Base-by-base conservation (phyloP, 2,329 filamentous ascomycete genomes). In the Cladosporium sp. region DNA sequence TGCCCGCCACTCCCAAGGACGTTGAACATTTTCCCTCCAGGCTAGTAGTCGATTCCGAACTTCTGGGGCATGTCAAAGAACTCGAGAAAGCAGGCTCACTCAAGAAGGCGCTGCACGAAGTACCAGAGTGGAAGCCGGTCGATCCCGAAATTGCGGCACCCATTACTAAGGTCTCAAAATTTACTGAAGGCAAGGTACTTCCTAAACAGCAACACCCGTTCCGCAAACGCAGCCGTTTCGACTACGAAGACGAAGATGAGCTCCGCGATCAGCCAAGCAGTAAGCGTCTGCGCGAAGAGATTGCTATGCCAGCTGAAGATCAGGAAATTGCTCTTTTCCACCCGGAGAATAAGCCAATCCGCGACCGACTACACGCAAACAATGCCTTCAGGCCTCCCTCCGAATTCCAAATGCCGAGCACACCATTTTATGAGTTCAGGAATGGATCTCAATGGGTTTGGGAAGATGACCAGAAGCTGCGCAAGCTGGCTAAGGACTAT, bases 381-480 rank as follows among this genome's bases (percentile, higher is more conserved):
- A 91, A 96, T 68, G 88, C 92, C 57, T 97, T 98, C 75, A 81
- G 91, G 51, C 93, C 93, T 13, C 93, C 93, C 0, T 90, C 89
- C 0, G 92, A 97, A 67, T 85, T 90, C 66, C 81, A 83, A 0
- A 97, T 97, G 91, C 93, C 93, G 1, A 81, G 85, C 1, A 86
- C 92, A 60, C 83, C 80, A 49, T 98, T 97, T 72, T 97, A 95
- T 64, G 92, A 98, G 68, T 86, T 82, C 56, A 81, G 93, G 37
- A 83, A 79, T 49, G 85, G 90, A 2, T 97, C 93, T 3, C 90
- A 96, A 64, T 98, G 93, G 93, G 89, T 89, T 0, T 80, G 83
- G 65, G 77, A 85, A 2, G 93, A 98, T 67, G 93, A 98, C 60
- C 91, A 97, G 61, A 89, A 95, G 68, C 76, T 98, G 6, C 85